Base-by-base conservation (phyloP, 352 stramenopile species). In the Globisporangium megalacanthum region DNA sequence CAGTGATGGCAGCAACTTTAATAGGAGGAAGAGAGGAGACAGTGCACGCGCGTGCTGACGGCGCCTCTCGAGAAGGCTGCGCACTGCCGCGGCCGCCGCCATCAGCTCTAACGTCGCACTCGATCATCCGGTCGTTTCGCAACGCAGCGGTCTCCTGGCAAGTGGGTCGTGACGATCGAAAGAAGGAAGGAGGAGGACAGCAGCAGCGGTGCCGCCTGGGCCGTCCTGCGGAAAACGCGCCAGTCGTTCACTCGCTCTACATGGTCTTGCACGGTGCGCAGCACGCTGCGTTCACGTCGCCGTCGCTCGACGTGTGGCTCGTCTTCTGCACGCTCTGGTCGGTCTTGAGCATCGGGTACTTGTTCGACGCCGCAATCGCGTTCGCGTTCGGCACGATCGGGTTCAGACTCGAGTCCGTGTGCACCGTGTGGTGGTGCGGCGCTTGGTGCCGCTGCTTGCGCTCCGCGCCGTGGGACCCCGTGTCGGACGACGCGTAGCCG, bases 291-390 rank as follows among this genome's bases (percentile, higher is more conserved):
- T 73, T 67, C 17, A 77, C 52, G 47, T 69, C 56, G 49, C 70
- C 60, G 25, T 76, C 65, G 29, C 75, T 75, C n/a, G 35, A 39
- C 35, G 72, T 52, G 54, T 59, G 44, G 31, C 57, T 63, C 55
- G 63, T 52, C 33, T 73, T 67, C 49, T 72, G 60, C 31, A 92
- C 68, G 51, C 72, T 75, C 61, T 92, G 79, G 61, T 92, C 77
- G 3, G 75, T 87, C 66, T 82, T 92, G 49, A 92, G 66, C 79
- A 92, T 88, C 14, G 81, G 81, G 64, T 89, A 91, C 65, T 82
- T 82, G 41, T 55, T 59, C 52, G 60, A 52, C 0, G 73, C 63
- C 8, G 75, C 75, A 65, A 89, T 86, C 20, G 72, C 66, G 59
- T 86, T 76, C 41, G 82, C 82, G 58, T 88, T 92, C 14, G 79